A percentile compares a stretch with the other conserved stretches of the same genome.
Conservation (phyloP, 495 filamentous ascomycete genomes). For the Podospora appendiculata region DNA sequence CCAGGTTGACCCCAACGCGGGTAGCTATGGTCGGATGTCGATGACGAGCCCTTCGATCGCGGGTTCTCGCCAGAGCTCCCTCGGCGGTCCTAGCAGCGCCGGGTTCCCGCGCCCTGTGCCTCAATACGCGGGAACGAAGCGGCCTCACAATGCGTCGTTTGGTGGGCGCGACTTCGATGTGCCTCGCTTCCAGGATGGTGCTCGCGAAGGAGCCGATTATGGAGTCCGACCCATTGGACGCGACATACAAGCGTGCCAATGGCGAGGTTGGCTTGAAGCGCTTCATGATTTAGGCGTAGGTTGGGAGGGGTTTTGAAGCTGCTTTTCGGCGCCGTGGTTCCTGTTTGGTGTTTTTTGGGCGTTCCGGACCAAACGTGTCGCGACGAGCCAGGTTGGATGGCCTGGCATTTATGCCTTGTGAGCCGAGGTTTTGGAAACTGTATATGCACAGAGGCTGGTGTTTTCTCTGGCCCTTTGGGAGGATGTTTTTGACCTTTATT, state of each 20-base stretch:
- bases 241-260: constrained; percentile 16
- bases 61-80: background rate
- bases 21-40: background rate
- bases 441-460: no score
- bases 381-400: no score
- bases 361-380: no score
- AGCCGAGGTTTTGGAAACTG: no score
- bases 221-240: background rate
- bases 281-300: no score
- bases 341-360: no score
- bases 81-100: constrained; percentile 6
- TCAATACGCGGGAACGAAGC: constrained; percentile 21
- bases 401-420: no score
- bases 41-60: constrained; percentile 6
- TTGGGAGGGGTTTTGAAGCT: no score
- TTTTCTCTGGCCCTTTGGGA: no score
- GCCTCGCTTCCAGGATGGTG: constrained; percentile 17
- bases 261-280: background rate
- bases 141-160: constrained; percentile 20
- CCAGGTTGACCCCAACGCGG: constrained; percentile 2
- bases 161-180: constrained; percentile 2
- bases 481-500: no score
- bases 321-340: no score
- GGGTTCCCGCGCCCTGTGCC: constrained; percentile 4
- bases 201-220: constrained; percentile 13